These are phyloP conservation scores for Paspalum vaginatum DNA, from an alignment of 176 grass and related monocot genomes.

Conservation along the genomic window DNA sequence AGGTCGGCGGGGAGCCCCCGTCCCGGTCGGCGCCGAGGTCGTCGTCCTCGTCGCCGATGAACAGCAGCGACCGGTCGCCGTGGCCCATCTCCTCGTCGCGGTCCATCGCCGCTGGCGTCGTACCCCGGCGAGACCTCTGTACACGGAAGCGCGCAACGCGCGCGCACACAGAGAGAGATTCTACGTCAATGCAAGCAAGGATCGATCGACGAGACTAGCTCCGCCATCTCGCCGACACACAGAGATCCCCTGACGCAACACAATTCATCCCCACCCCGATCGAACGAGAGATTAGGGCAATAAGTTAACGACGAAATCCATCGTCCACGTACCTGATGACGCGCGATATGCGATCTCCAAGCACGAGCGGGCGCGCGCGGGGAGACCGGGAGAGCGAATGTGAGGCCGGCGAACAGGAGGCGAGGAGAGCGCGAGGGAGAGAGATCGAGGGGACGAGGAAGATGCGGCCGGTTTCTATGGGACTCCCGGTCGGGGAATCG, in stretches of 20 bases:
- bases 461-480: background rate
- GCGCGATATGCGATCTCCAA: background rate
- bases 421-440: background rate
- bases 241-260: background rate
- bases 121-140: background rate
- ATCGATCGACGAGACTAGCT: background rate
- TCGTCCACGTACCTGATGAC: background rate
- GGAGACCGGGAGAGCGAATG: background rate
- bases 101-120: slow-evolving; percentile 31
- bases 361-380: background rate
- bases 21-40: slow-evolving; percentile 37
- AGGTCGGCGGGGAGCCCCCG: slow-evolving; percentile 40
- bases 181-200: background rate
- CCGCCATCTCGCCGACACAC: too few species aligned
- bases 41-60: slow-evolving; percentile 73
- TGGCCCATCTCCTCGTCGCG: slow-evolving; percentile 66
- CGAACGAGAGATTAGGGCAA: background rate
- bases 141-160: background rate
- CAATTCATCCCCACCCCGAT: background rate
- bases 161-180: too few species aligned
- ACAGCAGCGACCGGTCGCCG: slow-evolving; percentile 51
- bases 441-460: background rate
- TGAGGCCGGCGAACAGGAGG: background rate
- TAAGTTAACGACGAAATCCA: too few species aligned
- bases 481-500: too few species aligned